These are phyloP conservation scores for Primulina tabacum DNA, from an alignment of 257 asterid genomes.

Conservation along the genomic window DNA sequence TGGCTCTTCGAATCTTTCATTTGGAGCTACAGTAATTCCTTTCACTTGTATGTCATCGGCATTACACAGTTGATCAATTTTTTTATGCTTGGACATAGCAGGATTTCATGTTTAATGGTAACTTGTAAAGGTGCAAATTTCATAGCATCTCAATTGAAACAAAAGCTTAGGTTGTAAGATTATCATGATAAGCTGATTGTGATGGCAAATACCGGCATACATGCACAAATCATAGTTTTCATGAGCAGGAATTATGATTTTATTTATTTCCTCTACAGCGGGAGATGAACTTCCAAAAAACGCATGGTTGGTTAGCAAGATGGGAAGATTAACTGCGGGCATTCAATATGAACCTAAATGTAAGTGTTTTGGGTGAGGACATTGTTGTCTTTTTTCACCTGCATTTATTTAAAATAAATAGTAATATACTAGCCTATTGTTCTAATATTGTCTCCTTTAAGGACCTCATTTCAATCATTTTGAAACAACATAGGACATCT, in stretches of 20 bases:
- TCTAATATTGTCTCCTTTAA: constrained; percentile 9
- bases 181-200: constrained; percentile 1
- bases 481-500: neutral
- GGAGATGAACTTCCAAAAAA: constrained; percentile 69
- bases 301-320: constrained; percentile 91
- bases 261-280: constrained; percentile 34
- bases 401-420: constrained; percentile 1
- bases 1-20: constrained; percentile 79
- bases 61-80: constrained; percentile 12
- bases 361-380: constrained; percentile 34
- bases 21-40: constrained; percentile 78
- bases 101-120: neutral
- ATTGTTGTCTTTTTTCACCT: constrained; percentile 13
- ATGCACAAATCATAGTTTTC: constrained; percentile 8
- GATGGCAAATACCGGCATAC: constrained; percentile 1
- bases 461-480: constrained; percentile 1
- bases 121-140: constrained; percentile 5
- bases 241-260: constrained; percentile 17
- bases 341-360: constrained; percentile 84
- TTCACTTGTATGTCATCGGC: constrained; percentile 48
- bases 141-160: neutral
- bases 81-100: constrained; percentile 10
- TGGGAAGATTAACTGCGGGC: constrained; percentile 88
- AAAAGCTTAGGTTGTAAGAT: neutral
- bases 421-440: constrained; percentile 3